Evolutionary conservation across 352 stramenopile species (phyloP), one percentile per base, ranked within the genome.

Genomic region (Pythium sp.): DNA sequence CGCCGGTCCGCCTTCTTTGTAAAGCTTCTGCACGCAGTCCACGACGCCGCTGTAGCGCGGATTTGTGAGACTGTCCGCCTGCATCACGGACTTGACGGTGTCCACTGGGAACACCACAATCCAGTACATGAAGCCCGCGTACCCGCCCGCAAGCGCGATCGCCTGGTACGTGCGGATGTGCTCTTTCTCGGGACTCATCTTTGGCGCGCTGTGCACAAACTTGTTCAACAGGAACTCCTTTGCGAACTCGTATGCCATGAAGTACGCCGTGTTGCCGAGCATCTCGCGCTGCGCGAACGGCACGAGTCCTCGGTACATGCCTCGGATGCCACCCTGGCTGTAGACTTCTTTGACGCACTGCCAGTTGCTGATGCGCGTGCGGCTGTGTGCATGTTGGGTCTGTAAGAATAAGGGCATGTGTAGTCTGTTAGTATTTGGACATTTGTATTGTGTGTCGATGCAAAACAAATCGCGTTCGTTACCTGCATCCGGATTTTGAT

Each of bases 41-140:
- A 79, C 24, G n/a, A 89, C 78, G n/a, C 86, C 84, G 1, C 69
- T 70, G 72, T 91, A 95, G n/a, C 75, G 78, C 36, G 84, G 86
- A 5, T 84, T 86, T 64, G 91, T 77, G 11, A 95, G 75, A 14
- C 81, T 73, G 66, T 95, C 87, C 22, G 85, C 82, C 60, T 95
- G 86, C 58, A 93, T 87, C 20, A 93, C 85, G 2, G 85, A 93
- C 74, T 95, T 94, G 64, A 95, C 78, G 54, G 87, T 95, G 65
- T 93, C 86, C 11, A 95, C 74, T 2, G 87, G 87, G 58, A 93
- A 95, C 38, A 90, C 79, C 49, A 89, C 82, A 57, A 90, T 64
- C 87, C 87, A 95, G 72, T 92, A 95, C 80, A 91, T 89, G 70
- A 95, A 90, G 36, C 87, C 87, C 12, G 87, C 87, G 62, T 80